Evolutionary conservation across 805 yeast genomes (phyloP), one percentile per base, ranked within the genome.

Genomic region (Candida chauliodis): DNA sequence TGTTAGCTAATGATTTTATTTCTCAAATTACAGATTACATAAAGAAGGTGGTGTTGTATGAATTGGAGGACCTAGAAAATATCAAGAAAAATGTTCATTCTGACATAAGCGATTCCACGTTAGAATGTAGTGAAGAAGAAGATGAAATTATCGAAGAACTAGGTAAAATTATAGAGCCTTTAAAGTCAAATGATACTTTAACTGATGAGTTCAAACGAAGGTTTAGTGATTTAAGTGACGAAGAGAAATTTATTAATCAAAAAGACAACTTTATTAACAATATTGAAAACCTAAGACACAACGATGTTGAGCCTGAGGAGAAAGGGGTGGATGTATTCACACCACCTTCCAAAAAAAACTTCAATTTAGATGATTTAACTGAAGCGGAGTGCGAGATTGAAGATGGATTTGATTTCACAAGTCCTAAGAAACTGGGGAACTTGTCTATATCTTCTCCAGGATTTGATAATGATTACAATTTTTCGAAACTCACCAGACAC

Each of bases 1-100:
- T 64, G 5, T 44, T 64, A 13, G 39, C 21, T 15, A 8, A 8
- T 10, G 33, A 26, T 21, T 47, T 63, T 10, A 30, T 57, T 3
- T 47, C 43, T 3, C 54, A 53, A 26, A 52, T 66, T 23, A 56
- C 53, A 28, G 27, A 41, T 6, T 67, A 66, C 36, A 58, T 63
- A 9, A 45, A 43, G 23, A 38, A 38, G 50, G 22, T 35, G 4
- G 19, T 35, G 7, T 2, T 10, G 13, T 8, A 7, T 4, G 17
- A 33, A 3, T 44, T 42, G 28, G 47, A 46, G 15, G 48, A 49
- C 18, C 49, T 45, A 7, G 28, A 23, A 29, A 25, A 30, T n/a
- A 20, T 19, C 3, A 25, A 16, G 11, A 24, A 33, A 11, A 23
- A 14, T 10, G 11, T 22, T 15, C 16, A 11, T 16, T 23, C 29